These are phyloP conservation scores for Macrophomina tecta DNA, from an alignment of 2,329 filamentous ascomycete genomes.

Conservation along the genomic window DNA sequence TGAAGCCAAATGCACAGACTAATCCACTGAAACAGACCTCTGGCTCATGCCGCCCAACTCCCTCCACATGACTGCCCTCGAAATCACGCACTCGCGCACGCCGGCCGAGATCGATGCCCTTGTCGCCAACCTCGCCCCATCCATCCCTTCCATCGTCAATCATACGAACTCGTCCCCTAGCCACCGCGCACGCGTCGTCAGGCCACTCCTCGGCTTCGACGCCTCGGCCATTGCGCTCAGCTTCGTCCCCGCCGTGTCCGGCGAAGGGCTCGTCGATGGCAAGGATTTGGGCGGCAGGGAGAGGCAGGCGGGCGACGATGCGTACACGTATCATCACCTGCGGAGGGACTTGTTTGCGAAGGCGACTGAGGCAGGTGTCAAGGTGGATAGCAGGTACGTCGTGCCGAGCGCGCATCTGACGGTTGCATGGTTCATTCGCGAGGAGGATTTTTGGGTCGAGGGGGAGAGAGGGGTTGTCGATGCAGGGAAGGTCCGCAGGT, in stretches of 20 bases:
- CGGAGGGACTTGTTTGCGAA: constrained; percentile 74
- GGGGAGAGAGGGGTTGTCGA: constrained; percentile 40
- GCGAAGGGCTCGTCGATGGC: constrained; percentile 27
- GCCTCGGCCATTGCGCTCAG: constrained; percentile 84
- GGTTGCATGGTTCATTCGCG: constrained; percentile 77
- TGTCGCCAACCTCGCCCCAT: constrained; percentile 61
- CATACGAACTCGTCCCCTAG: constrained; percentile 70
- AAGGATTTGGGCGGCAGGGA: background rate
- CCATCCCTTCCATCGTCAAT: constrained; percentile 66
- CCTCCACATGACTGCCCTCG: constrained; percentile 85
- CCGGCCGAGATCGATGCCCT: constrained; percentile 70
- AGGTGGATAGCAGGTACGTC: constrained; percentile 79
- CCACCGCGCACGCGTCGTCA: constrained; percentile 77
- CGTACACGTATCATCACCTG: constrained; percentile 89
- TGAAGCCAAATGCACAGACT: constrained; percentile 2
- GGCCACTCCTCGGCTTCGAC: constrained; percentile 83
- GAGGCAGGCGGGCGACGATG: constrained; percentile 59
- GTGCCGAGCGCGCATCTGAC: constrained; percentile 92
- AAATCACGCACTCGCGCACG: constrained; percentile 81
- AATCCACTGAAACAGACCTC: constrained; percentile 58
- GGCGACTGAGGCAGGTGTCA: constrained; percentile 60
- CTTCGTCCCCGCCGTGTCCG: constrained; percentile 77
- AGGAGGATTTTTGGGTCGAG: constrained; percentile 58
- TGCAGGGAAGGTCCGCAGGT: constrained; percentile 63
- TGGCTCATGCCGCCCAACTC: constrained; percentile 84